A percentile compares a stretch with the other conserved stretches of the same genome.
Conservation (phyloP, 1,284 basidiomycete species). For the Cutaneotrichosporon cutaneum region DNA sequence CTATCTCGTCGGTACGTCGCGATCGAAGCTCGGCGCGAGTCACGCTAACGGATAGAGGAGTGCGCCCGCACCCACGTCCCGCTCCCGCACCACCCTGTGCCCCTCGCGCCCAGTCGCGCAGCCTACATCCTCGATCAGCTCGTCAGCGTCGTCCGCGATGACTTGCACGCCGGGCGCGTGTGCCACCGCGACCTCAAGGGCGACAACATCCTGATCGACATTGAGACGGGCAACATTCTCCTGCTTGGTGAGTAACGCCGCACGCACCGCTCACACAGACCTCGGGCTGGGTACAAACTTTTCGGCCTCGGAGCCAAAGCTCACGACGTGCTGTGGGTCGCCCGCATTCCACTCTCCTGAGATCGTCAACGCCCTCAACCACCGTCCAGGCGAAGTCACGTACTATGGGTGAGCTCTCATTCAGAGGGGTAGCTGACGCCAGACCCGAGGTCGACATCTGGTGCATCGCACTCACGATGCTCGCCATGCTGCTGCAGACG, state of each 20-base stretch:
- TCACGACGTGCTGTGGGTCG: slow-evolving; percentile 60
- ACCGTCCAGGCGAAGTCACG: slow-evolving; percentile 55
- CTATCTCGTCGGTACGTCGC: slow-evolving; percentile 59
- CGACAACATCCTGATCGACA: slow-evolving; percentile 48
- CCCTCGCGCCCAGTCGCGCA: slow-evolving; percentile 54
- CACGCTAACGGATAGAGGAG: slow-evolving; percentile 30
- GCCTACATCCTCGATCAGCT: slow-evolving; percentile 59
- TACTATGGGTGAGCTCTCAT: slow-evolving; percentile 51
- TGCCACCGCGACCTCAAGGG: slow-evolving; percentile 61
- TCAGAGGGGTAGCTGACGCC: slow-evolving; percentile 28
- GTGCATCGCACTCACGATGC: slow-evolving; percentile 59
- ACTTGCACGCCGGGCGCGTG: slow-evolving; percentile 57
- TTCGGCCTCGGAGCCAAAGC: slow-evolving; percentile 57
- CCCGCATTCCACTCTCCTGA: slow-evolving; percentile 59
- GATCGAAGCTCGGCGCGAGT: too few species aligned
- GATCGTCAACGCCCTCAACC: slow-evolving; percentile 57
- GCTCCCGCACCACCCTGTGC: slow-evolving; percentile 34
- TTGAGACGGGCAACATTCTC: slow-evolving; percentile 50
- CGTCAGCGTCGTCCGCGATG: slow-evolving; percentile 56
- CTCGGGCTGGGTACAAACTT: slow-evolving; percentile 61
- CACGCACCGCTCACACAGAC: slow-evolving; percentile 40
- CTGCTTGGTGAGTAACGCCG: slow-evolving; percentile 51
- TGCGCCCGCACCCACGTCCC: slow-evolving; percentile 38
- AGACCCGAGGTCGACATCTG: slow-evolving; percentile 61
- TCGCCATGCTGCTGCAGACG: slow-evolving; percentile 56